phyloP scores from a whole-genome alignment of 805 yeast genomes.

The Schwanniomyces occidentalis region DNA sequence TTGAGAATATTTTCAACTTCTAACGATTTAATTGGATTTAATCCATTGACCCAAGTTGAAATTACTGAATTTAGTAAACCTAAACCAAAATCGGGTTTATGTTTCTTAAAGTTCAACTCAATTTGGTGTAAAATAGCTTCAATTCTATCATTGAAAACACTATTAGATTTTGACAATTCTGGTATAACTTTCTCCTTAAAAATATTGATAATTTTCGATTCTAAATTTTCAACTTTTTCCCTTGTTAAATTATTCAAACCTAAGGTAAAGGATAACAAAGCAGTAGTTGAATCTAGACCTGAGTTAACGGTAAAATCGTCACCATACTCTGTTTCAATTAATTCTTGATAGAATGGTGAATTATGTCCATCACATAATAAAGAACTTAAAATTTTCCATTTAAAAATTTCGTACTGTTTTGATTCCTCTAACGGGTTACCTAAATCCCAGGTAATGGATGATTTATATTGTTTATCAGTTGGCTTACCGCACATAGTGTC shows the following conservation, averaged over 20 bases:
- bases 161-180: conserved; percentile 23
- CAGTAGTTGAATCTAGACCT: conserved; percentile 82
- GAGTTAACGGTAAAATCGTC: conserved; percentile 85
- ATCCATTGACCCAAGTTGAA: conserved; percentile 83
- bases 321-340: conserved; percentile 83
- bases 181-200: conserved; percentile 42
- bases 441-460: conserved; percentile 86
- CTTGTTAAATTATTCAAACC: conserved; percentile 77
- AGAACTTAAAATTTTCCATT: conserved; percentile 67
- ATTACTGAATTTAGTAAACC: conserved; percentile 68
- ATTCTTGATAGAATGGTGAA: conserved; percentile 81
- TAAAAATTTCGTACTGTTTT: conserved; percentile 61
- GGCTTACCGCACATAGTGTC: conserved; percentile 58
- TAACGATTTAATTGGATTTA: conserved; percentile 71
- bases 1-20: conserved; percentile 62
- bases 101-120: conserved; percentile 80
- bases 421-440: conserved; percentile 64
- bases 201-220: conserved; percentile 46
- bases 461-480: conserved; percentile 71
- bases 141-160: conserved; percentile 46
- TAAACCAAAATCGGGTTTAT: conserved; percentile 88
- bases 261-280: conserved; percentile 72
- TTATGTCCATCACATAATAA: conserved; percentile 88
- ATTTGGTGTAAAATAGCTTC: conserved; percentile 87
- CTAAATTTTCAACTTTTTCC: conserved; percentile 49